A percentile compares a stretch with the other conserved stretches of the same genome.
Evolutionary conservation across 306 rosid species (phyloP).

Genomic region (Argentina anserina): DNA sequence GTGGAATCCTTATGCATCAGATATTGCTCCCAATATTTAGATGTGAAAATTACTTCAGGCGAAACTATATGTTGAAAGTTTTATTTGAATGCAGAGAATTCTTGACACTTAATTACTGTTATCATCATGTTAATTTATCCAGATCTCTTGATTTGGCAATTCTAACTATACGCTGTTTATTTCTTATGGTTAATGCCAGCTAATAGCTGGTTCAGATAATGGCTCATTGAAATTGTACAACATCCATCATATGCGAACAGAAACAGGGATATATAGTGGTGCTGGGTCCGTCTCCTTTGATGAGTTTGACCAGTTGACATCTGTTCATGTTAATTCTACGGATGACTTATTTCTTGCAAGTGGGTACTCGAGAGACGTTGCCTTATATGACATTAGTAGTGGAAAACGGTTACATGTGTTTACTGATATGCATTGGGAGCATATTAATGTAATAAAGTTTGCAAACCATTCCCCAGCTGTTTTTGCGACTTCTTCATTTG

Average conservation of each 20-base stretch:
- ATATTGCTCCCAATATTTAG: neutral
- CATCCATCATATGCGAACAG: constrained; percentile 38
- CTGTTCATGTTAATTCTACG: constrained; percentile 74
- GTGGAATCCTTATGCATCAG: neutral
- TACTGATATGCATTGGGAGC: constrained; percentile 76
- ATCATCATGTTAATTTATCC: neutral
- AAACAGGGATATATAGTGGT: constrained; percentile 36
- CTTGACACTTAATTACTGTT: neutral
- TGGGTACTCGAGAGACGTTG: constrained; percentile 82
- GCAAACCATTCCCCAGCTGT: constrained; percentile 77
- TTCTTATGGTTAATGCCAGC: constrained; percentile 43
- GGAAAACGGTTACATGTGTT: constrained; percentile 67
- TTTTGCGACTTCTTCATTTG: constrained; percentile 82
- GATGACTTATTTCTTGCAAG: constrained; percentile 85
- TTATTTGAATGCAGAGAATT: neutral
- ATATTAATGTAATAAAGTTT: constrained; percentile 75
- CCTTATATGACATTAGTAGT: constrained; percentile 65
- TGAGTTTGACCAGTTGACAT: constrained; percentile 75
- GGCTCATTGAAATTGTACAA: constrained; percentile 75
- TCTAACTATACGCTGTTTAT: constrained; percentile 28
- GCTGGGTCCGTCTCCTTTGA: constrained; percentile 54
- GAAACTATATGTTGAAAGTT: neutral
- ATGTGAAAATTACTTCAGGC: neutral
- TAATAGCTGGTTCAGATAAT: constrained; percentile 89
- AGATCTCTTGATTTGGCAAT: neutral